Conservation (phyloP, 176 grass and related monocot species). For the Oropetium thomaeum region DNA sequence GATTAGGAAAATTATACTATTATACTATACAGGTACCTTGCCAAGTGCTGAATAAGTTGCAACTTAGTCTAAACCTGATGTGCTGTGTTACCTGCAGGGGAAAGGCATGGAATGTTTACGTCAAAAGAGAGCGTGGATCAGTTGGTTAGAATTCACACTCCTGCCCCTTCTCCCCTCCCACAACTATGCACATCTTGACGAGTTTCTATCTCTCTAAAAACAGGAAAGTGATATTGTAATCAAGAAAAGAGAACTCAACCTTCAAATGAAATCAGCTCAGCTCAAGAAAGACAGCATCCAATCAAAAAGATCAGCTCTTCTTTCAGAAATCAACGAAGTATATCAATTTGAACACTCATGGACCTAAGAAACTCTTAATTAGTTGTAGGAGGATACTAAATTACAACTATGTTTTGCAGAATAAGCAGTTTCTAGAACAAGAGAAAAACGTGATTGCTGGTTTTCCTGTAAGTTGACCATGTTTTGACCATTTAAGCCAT, state of each 20-base stretch:
- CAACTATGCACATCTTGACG: slow-evolving; percentile 9
- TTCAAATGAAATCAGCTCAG: slow-evolving; percentile 46
- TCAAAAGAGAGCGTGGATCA: slow-evolving; percentile 25
- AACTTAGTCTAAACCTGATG: not conserved
- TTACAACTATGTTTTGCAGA: slow-evolving; percentile 36
- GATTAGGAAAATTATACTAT: too few species aligned
- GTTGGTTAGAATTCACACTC: slow-evolving; percentile 21
- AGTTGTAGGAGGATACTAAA: slow-evolving; percentile 13
- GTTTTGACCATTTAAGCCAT: not conserved
- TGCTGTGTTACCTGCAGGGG: slow-evolving; percentile 39
- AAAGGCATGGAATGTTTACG: slow-evolving; percentile 9
- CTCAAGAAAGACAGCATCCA: slow-evolving; percentile 56
- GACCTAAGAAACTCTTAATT: slow-evolving; percentile 12
- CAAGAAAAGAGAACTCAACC: slow-evolving; percentile 32
- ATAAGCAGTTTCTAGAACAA: slow-evolving; percentile 56
- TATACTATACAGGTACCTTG: not conserved
- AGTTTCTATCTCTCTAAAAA: slow-evolving; percentile 10
- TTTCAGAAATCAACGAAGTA: slow-evolving; percentile 59
- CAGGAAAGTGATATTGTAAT: slow-evolving; percentile 40
- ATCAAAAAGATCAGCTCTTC: slow-evolving; percentile 47
- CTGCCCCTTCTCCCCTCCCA: not conserved
- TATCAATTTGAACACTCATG: slow-evolving; percentile 11
- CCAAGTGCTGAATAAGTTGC: slow-evolving; percentile 12
- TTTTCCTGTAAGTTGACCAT: slow-evolving; percentile 52
- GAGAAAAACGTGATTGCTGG: slow-evolving; percentile 41